These are phyloP conservation scores for Cryptosporidium sp. DNA, from an alignment of 169 alveolate species.

Conservation along the genomic window DNA sequence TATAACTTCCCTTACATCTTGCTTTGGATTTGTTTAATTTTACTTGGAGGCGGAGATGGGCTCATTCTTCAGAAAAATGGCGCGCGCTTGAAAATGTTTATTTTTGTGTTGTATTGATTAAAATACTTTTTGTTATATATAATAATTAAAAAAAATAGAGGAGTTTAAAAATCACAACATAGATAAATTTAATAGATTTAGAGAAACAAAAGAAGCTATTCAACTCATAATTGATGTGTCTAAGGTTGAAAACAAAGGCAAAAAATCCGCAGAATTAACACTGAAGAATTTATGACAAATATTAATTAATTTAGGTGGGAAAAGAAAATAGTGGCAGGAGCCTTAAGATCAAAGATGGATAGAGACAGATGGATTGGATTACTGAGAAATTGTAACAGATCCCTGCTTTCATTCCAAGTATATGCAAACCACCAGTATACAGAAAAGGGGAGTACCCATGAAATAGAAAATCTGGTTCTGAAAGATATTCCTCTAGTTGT, in stretches of 20 bases:
- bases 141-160: constrained; percentile 4
- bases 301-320: neutral
- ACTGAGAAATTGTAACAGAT: constrained; percentile 36
- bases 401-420: constrained; percentile 48
- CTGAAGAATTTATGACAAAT: constrained; percentile 7
- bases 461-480: neutral
- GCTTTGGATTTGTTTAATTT: neutral
- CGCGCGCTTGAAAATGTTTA: neutral
- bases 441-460: neutral
- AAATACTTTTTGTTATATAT: neutral
- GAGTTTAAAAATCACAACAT: neutral
- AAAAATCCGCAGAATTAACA: neutral
- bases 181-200: neutral
- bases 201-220: neutral
- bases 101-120: neutral
- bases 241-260: neutral
- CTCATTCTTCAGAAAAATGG: neutral
- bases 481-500: constrained; percentile 33
- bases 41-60: neutral
- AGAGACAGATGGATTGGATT: constrained; percentile 27
- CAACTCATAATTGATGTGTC: neutral
- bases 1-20: neutral
- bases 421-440: constrained; percentile 5
- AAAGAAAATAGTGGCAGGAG: constrained; percentile 15
- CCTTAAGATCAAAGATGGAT: constrained; percentile 36